Evolutionary conservation across 106 monocot species (phyloP).

Genomic region (Platanthera guangdongensis): DNA sequence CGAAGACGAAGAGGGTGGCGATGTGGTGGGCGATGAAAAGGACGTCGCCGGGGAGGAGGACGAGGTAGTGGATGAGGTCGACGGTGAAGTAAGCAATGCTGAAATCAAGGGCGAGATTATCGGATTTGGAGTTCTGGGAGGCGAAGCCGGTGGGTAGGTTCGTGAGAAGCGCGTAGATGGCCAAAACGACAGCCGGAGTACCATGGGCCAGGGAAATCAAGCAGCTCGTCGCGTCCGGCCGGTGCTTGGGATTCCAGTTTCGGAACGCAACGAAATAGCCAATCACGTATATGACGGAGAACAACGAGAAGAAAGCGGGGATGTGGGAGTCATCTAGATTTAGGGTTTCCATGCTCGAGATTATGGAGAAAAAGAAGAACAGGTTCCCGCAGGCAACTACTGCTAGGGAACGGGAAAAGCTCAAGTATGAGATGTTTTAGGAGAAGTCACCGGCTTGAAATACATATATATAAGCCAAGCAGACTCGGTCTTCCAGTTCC

Average conservation of each 20-base stretch:
- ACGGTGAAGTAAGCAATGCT: conserved; percentile 82
- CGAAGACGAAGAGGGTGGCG: conserved; percentile 92
- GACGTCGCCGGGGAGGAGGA: conserved; percentile 52
- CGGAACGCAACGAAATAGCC: conserved; percentile 63
- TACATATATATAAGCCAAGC: no score
- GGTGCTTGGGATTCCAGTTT: conserved; percentile 53
- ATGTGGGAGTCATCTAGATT: conserved; percentile 21
- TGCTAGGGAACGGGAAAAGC: no score
- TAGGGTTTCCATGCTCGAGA: conserved; percentile 24
- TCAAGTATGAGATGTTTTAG: no score
- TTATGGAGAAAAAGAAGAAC: neutral
- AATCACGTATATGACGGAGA: conserved; percentile 43
- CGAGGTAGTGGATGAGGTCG: conserved; percentile 79
- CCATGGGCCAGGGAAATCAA: conserved; percentile 74
- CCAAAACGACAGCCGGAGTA: conserved; percentile 56
- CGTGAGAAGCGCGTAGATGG: conserved; percentile 28
- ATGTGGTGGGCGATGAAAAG: conserved; percentile 96
- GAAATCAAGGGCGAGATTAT: conserved; percentile 70
- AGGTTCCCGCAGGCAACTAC: no score
- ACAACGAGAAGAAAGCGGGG: conserved; percentile 47
- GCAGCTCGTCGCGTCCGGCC: conserved; percentile 81
- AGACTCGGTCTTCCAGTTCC: no score
- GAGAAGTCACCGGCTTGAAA: no score
- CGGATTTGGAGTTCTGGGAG: conserved; percentile 43
- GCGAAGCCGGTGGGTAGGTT: conserved; percentile 32